Base-by-base conservation (phyloP, 768 basidiomycete species). In the Amanita pseudoporphyria region DNA sequence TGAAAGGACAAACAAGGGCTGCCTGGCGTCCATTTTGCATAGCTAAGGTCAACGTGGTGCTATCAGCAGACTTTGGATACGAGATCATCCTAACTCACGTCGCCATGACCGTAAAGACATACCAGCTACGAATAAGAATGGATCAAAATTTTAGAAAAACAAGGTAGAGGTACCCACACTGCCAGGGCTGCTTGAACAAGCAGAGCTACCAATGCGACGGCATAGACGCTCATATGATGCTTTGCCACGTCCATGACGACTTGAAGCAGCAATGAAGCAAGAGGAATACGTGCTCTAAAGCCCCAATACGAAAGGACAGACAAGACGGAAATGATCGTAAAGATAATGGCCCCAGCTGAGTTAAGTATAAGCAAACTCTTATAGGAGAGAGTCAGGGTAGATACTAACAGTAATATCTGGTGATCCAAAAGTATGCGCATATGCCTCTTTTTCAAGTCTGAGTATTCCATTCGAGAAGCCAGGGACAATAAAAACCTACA, bases 221-320 rank as follows among this genome's bases (percentile, higher is more conserved):
- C 69, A 59, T 86, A 91, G 18, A 92, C 87, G 46, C 79, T 80
- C 49, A 73, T 78, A 61, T 91, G 87, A 58, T 89, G 86, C 57
- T 89, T 90, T 36, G 86, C 77, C 18, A 91, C 75, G 55, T 91
- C 88, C 73, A 91, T 87, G 6, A 85, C 83, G 21, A 87, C 81
- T 63, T 90, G 87, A 3, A 92, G 73, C 2, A 90, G 74, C 6
- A 91, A 64, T 6, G 84, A 78, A 1, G 87, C 86, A 2, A 93
- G 69, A 0, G 87, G 88, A 45, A 93, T 91, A 26, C 87, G 81
- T 7, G 73, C 74, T 49, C 72, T 71, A 59, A 77, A 82, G 16
- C 81, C 87, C 55, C 72, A 87, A 68, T 91, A 91, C 22, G 82
- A 76, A 12, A 91, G 59, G 6, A 90, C 62, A 1, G 86, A 88